Base-by-base conservation (phyloP, 495 filamentous ascomycete genomes). In the Neurospora sp. region DNA sequence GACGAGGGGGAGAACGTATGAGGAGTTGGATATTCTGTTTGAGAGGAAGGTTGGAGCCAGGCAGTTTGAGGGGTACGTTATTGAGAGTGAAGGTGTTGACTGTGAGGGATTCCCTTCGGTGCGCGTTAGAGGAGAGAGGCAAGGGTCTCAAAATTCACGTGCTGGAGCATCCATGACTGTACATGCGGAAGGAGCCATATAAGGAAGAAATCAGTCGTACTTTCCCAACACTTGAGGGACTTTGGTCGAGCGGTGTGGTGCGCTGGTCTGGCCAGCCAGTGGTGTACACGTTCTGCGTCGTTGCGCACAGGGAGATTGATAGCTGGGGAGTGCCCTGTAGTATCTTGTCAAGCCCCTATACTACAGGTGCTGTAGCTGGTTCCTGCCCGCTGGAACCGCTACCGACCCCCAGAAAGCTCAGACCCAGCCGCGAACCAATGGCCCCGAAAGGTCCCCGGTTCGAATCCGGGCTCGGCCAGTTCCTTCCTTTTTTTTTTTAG, bases 1-100 rank as follows among this genome's bases (percentile, higher is more conserved):
- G 76, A 87, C 87, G 9, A 88, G 84, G 69, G 85, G 85, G 0
- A 81, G 87, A 38, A 90, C 88, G 3, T 91, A 85, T 74, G 88
- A 88, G 61, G 89, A 92, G 79, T 76, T 89, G 68, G 83, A 88
- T 72, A 73, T 83, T 6, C 69, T 87, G 69, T 88, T 86, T 74
- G 83, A 84, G 70, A 86, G 84, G 74, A 79, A 78, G 37, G 82
- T 91, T 38, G 85, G 82, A 38, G 87, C 89, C 71, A 83, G 89
- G 72, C 83, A 88, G 70, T 85, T 85, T 71, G 79, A 80, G 41
- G 69, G 48, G 8, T 84, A 84, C 71, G 76, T 75, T 27, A 80
- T 83, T 45, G 82, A 83, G 40, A 59, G 48, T 7, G 48, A 59
- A 2, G 48, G 48, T 59, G 20, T 59, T 27, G 20, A 59, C 20